Evolutionary conservation across 345 rosid species (phyloP).

Genomic region (Camelina laxa): DNA sequence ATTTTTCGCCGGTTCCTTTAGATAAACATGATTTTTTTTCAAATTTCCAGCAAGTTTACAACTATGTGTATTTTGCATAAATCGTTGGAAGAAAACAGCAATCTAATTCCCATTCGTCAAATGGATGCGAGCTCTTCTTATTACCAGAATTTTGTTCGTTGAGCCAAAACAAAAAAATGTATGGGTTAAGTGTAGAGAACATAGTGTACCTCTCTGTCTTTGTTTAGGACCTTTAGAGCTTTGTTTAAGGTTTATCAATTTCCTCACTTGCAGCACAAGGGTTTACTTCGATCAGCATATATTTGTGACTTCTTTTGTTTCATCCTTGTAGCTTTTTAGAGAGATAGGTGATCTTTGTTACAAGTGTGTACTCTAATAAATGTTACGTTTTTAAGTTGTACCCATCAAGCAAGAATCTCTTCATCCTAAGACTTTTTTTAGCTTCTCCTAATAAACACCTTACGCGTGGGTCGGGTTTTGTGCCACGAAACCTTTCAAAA

Average conservation of each 20-base stretch:
- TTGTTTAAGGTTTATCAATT: not conserved
- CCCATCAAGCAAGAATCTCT: not conserved
- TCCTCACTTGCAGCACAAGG: not conserved
- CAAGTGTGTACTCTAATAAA: no score
- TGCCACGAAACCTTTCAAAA: no score
- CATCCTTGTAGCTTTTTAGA: no score
- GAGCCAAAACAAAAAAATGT: not conserved
- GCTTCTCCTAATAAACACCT: not conserved
- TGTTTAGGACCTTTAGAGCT: not conserved
- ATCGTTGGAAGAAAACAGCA: no score
- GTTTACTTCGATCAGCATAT: not conserved
- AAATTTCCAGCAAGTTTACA: no score
- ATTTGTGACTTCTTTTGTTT: not conserved
- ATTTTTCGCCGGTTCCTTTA: not conserved
- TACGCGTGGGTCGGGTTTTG: no score
- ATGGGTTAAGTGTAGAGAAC: not conserved
- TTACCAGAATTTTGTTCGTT: not conserved
- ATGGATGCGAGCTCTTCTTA: not conserved
- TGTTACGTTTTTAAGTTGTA: no score
- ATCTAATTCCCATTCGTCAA: not conserved
- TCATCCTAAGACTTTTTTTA: not conserved
- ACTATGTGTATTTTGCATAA: no score
- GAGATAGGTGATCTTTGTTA: no score
- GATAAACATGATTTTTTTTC: not conserved
- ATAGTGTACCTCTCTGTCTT: not conserved